Evolutionary conservation across 2,329 filamentous ascomycete species (phyloP).

Genomic region (Dactylonectria estremocensis): DNA sequence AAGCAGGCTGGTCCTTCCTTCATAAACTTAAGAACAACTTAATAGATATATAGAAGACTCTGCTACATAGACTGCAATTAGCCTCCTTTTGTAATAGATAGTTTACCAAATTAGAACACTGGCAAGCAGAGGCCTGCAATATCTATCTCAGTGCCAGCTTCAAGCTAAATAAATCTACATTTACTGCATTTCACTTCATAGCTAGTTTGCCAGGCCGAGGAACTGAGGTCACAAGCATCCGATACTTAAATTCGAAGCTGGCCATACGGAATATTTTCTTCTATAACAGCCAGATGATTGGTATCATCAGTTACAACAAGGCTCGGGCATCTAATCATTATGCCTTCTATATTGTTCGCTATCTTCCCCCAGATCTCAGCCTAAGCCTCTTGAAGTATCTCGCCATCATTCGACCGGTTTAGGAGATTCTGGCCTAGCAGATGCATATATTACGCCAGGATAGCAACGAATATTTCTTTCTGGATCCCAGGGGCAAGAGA

Average conservation of each 20-base stretch:
- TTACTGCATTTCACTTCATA: slow-evolving; percentile 1
- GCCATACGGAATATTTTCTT: slow-evolving; percentile 15
- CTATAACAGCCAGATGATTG: not conserved
- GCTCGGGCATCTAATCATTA: slow-evolving; percentile 13
- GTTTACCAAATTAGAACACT: not conserved
- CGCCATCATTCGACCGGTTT: not conserved
- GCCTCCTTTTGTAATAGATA: slow-evolving; percentile 2
- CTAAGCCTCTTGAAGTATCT: slow-evolving; percentile 5
- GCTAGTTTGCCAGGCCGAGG: not conserved
- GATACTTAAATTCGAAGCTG: slow-evolving; percentile 6
- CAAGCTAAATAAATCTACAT: not conserved
- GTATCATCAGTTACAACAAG: slow-evolving; percentile 13
- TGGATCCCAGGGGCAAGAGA: not conserved
- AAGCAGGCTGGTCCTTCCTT: slow-evolving; percentile 9
- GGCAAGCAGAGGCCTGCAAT: not conserved
- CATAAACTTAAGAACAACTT: slow-evolving; percentile 11
- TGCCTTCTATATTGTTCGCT: slow-evolving; percentile 14
- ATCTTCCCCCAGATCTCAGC: not conserved
- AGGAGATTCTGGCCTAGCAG: not conserved
- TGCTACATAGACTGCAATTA: not conserved
- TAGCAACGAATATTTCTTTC: not conserved
- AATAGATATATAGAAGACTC: not conserved
- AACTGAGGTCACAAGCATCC: slow-evolving; percentile 3
- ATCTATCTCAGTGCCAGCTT: slow-evolving; percentile 6
- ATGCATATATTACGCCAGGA: not conserved